These are phyloP conservation scores for Conringia planisiliqua DNA, from an alignment of 345 rosid species.

Conservation along the genomic window DNA sequence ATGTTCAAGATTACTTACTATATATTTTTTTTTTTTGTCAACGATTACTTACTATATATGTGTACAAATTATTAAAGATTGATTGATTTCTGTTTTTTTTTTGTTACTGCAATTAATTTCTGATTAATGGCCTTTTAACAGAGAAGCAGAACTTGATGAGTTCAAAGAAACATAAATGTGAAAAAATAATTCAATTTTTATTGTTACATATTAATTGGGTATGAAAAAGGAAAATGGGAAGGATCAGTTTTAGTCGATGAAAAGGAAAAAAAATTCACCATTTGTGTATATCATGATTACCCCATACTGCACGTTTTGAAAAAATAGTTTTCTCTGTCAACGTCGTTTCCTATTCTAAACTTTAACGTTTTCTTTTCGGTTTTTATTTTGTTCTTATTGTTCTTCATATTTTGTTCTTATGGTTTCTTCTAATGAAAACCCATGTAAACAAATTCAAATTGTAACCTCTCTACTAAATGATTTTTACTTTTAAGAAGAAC, in stretches of 20 bases:
- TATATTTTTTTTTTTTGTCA: neutral
- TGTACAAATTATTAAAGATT: neutral
- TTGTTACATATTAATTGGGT: neutral
- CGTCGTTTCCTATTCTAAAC: neutral
- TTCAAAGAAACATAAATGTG: neutral
- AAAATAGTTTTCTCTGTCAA: neutral
- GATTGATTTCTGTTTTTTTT: neutral
- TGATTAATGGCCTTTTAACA: neutral
- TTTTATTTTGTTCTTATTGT: neutral
- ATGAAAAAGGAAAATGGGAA: slow-evolving; percentile 1
- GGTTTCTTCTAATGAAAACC: neutral
- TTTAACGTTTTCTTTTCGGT: slow-evolving; percentile 14
- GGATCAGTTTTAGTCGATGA: neutral
- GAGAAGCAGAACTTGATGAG: neutral
- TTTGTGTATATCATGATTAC: slow-evolving; percentile 5
- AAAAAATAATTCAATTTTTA: neutral
- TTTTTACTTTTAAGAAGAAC: neutral
- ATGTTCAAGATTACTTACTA: neutral
- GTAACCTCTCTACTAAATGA: slow-evolving; percentile 20
- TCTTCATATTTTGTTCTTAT: neutral
- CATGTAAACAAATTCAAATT: neutral
- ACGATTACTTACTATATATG: neutral
- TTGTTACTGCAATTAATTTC: neutral
- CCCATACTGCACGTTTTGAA: slow-evolving; percentile 5
- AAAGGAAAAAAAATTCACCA: neutral